Conservation (phyloP, 805 yeast species). For the Saturnispora dispora region DNA sequence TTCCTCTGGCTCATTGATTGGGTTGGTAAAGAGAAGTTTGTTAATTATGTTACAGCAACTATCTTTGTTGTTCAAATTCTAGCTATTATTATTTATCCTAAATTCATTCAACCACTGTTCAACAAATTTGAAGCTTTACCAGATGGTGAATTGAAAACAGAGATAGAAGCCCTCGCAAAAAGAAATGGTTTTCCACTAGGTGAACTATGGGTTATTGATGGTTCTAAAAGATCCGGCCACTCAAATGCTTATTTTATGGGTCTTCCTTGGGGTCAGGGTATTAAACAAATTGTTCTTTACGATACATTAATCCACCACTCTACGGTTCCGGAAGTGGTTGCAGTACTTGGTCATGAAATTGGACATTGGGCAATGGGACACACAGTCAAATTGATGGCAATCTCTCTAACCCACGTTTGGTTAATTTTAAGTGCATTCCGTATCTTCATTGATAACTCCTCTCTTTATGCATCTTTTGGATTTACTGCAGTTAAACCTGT, state of each 20-base stretch:
- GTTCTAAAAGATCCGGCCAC: conserved; percentile 93
- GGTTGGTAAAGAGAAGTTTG: conserved; percentile 65
- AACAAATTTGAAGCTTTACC: conserved; percentile 85
- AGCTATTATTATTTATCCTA: conserved; percentile 70
- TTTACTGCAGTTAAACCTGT: conserved; percentile 61
- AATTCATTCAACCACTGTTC: conserved; percentile 84
- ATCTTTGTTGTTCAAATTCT: conserved; percentile 63
- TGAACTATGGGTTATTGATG: conserved; percentile 83
- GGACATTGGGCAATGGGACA: conserved; percentile 97
- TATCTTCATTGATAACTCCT: conserved; percentile 67
- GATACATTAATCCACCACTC: conserved; percentile 85
- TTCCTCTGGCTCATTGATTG: conserved; percentile 74
- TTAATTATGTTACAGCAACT: conserved; percentile 69
- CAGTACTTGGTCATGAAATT: conserved; percentile 95
- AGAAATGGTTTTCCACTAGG: conserved; percentile 77
- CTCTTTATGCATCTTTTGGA: conserved; percentile 74
- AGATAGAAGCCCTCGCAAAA: conserved; percentile 72
- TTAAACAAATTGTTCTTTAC: conserved; percentile 82
- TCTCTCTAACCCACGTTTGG: conserved; percentile 57
- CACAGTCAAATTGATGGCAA: conserved; percentile 62
- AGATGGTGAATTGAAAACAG: conserved; percentile 76
- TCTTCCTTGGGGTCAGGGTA: conserved; percentile 70
- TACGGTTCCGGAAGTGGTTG: conserved; percentile 71
- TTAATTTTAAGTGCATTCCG: conserved; percentile 65
- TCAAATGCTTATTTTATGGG: conserved; percentile 97